Percentiles rank a stretch among this genome's conserved stretches.
Evolutionary conservation across 257 asterid species (phyloP).

Genomic region (Coffea eugenioides): DNA sequence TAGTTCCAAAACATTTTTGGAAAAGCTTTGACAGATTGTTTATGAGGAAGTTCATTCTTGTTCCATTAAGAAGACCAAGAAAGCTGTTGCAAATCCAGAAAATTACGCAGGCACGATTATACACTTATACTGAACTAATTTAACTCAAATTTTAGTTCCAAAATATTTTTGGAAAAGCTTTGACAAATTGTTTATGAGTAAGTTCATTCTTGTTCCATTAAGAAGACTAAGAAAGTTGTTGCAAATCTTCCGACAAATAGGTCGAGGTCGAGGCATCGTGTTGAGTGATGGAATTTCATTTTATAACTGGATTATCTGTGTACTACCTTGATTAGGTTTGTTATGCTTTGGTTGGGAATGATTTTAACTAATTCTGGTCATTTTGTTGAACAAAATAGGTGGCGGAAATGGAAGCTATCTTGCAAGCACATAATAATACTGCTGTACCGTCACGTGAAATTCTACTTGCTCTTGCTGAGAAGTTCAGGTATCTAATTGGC

Average conservation of each 20-base stretch:
- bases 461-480: slow-evolving; percentile 79
- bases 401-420: slow-evolving; percentile 80
- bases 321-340: neutral
- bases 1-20: neutral
- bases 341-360: neutral
- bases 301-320: neutral
- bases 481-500: slow-evolving; percentile 58
- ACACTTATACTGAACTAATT: too few species aligned
- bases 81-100: neutral
- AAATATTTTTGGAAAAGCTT: neutral
- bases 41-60: neutral
- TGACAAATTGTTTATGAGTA: neutral
- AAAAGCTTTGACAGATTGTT: neutral
- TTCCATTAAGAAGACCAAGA: neutral
- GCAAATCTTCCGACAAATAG: neutral
- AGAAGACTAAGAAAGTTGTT: neutral
- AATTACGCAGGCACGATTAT: too few species aligned
- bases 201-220: neutral
- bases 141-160: neutral
- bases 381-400: slow-evolving; percentile 42
- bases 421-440: slow-evolving; percentile 69
- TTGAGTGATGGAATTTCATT: neutral
- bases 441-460: slow-evolving; percentile 74
- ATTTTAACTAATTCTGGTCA: neutral
- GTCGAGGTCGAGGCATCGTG: neutral